phyloP scores from a whole-genome alignment of 2,329 filamentous ascomycete genomes.

The Cladosporium austrohemisphaericum region DNA sequence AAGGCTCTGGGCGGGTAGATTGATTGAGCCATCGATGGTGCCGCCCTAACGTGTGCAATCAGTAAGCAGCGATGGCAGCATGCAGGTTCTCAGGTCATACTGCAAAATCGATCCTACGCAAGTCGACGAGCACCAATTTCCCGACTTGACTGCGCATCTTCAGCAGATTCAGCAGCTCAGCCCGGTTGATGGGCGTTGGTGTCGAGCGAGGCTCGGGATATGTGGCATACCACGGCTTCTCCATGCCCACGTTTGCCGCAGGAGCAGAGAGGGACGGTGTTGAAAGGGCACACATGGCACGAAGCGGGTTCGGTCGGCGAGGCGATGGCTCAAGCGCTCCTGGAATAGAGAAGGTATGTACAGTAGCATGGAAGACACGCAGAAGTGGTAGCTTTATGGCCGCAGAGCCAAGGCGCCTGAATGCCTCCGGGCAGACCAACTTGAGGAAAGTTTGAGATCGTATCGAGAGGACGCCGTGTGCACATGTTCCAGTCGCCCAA shows the following conservation, averaged over 20 bases:
- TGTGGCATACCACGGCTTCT: slow-evolving; percentile 11
- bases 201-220: slow-evolving; percentile 5
- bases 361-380: neutral
- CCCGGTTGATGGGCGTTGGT: neutral
- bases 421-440: neutral
- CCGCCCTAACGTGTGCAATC: slow-evolving; percentile 48
- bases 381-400: neutral
- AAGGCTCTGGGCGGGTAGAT: slow-evolving; percentile 54
- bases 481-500: neutral
- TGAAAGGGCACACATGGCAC: neutral
- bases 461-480: neutral
- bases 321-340: neutral
- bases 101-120: slow-evolving; percentile 53
- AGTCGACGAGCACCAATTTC: slow-evolving; percentile 38
- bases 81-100: slow-evolving; percentile 28
- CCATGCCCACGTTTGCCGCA: neutral
- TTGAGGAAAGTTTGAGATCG: neutral
- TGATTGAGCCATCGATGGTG: slow-evolving; percentile 57
- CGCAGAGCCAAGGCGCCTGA: neutral
- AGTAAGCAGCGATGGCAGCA: neutral
- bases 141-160: neutral
- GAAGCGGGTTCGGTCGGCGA: neutral
- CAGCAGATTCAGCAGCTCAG: neutral
- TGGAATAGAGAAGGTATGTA: neutral
- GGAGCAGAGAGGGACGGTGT: neutral